These are phyloP conservation scores for Persicaria maculosa DNA, from an alignment of 148 eudicot species.

Conservation along the genomic window DNA sequence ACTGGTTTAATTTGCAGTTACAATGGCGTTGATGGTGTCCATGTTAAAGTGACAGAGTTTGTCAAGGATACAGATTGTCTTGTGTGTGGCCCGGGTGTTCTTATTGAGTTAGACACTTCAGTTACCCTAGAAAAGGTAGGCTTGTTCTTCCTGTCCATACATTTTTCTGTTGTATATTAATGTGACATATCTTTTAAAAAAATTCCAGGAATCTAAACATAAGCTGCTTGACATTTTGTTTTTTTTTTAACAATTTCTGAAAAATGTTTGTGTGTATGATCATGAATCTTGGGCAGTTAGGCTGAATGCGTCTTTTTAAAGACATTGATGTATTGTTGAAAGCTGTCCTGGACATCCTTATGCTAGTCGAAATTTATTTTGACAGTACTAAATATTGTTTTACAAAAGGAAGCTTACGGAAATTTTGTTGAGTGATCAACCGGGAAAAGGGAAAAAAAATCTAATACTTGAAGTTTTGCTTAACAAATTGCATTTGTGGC, in stretches of 20 bases:
- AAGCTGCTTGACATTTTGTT: not conserved
- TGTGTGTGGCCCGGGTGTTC: conserved; percentile 92
- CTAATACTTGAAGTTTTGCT: not conserved
- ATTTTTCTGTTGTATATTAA: too few species aligned
- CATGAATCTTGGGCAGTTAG: too few species aligned
- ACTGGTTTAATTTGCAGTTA: conserved; percentile 38
- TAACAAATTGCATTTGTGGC: not conserved
- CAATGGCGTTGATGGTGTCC: conserved; percentile 92
- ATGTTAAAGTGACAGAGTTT: conserved; percentile 85
- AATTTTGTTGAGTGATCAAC: too few species aligned
- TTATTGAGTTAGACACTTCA: conserved; percentile 68
- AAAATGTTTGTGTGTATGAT: not conserved
- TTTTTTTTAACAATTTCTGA: not conserved
- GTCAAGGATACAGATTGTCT: conserved; percentile 77
- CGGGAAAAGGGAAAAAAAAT: too few species aligned
- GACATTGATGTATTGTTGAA: too few species aligned
- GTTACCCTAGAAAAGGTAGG: conserved; percentile 66
- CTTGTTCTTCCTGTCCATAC: not conserved
- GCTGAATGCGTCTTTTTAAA: too few species aligned
- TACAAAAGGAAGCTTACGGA: too few species aligned
- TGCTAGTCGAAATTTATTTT: too few species aligned
- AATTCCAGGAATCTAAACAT: not conserved
- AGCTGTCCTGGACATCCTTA: too few species aligned
- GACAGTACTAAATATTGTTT: too few species aligned
- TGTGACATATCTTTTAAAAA: not conserved